A percentile compares a stretch with the other conserved stretches of the same genome.
Conservation (phyloP, 192 early-diverging fungal genomes). For the Rhizophagus clarus region DNA sequence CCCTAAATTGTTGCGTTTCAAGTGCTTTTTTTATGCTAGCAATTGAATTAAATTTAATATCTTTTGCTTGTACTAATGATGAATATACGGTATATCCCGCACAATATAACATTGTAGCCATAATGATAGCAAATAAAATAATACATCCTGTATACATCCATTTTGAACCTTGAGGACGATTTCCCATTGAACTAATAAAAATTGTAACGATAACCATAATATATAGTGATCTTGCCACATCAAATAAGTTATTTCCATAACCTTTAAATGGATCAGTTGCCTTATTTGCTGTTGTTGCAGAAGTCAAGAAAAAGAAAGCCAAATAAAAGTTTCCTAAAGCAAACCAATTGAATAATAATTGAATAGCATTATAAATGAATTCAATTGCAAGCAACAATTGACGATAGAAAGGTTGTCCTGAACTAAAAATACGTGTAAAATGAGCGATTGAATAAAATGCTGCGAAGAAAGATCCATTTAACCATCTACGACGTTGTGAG, state of each 20-base stretch:
- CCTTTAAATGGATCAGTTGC: slow-evolving; percentile 60
- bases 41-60: slow-evolving; percentile 34
- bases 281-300: slow-evolving; percentile 44
- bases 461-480: slow-evolving; percentile 92
- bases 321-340: slow-evolving; percentile 80
- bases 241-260: slow-evolving; percentile 62
- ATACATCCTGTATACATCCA: slow-evolving; percentile 72
- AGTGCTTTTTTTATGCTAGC: slow-evolving; percentile 35
- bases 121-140: slow-evolving; percentile 77
- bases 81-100: slow-evolving; percentile 63
- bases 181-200: slow-evolving; percentile 87
- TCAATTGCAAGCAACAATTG: slow-evolving; percentile 70
- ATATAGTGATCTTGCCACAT: slow-evolving; percentile 74
- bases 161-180: slow-evolving; percentile 88
- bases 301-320: slow-evolving; percentile 75
- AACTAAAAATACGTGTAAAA: slow-evolving; percentile 70
- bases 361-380: slow-evolving; percentile 79
- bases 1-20: slow-evolving; percentile 57
- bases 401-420: slow-evolving; percentile 67
- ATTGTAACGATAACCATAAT: slow-evolving; percentile 74
- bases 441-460: slow-evolving; percentile 77
- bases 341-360: slow-evolving; percentile 88
- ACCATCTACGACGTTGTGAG: slow-evolving; percentile 92
- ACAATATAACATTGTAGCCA: slow-evolving; percentile 81
- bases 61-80: slow-evolving; percentile 42